Evolutionary conservation across 139 green algal genomes (phyloP).

Genomic region (Tetradesmus lagerheimii): DNA sequence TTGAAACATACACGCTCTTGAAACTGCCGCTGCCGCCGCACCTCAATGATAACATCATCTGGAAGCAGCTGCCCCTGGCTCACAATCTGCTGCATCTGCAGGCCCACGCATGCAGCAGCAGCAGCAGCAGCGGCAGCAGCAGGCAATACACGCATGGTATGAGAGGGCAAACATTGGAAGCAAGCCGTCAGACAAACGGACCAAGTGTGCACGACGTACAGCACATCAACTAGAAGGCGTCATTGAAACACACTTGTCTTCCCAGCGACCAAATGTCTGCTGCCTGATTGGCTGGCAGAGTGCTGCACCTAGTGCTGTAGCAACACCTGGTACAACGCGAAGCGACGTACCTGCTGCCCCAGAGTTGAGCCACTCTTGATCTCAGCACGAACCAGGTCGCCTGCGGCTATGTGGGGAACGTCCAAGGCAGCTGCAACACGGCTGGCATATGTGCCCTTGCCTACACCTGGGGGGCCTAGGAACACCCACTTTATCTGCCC

Average conservation of each 20-base stretch:
- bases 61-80: constrained; percentile 86
- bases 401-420: constrained; percentile 93
- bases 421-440: constrained; percentile 81
- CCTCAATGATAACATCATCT: constrained; percentile 85
- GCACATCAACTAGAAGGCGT: too few relatives aligned
- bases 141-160: neutral
- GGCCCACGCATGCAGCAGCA: neutral
- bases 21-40: constrained; percentile 68
- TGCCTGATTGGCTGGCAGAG: too few relatives aligned
- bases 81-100: constrained; percentile 83
- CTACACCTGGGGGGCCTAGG: constrained; percentile 88
- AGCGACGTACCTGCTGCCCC: constrained; percentile 70
- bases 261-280: too few relatives aligned
- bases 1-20: too few relatives aligned
- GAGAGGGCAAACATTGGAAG: too few relatives aligned
- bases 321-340: neutral
- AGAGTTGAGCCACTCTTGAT: constrained; percentile 79
- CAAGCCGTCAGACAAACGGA: too few relatives aligned
- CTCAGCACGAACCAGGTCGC: constrained; percentile 93
- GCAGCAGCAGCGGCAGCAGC: constrained; percentile 8
- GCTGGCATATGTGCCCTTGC: constrained; percentile 97
- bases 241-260: too few relatives aligned
- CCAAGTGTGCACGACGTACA: too few relatives aligned
- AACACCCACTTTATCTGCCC: constrained; percentile 67
- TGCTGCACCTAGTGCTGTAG: neutral